Evolutionary conservation across 1,284 basidiomycete genomes (phyloP), one percentile per base, ranked within the genome.

Genomic region (Inonotus hispidus): DNA sequence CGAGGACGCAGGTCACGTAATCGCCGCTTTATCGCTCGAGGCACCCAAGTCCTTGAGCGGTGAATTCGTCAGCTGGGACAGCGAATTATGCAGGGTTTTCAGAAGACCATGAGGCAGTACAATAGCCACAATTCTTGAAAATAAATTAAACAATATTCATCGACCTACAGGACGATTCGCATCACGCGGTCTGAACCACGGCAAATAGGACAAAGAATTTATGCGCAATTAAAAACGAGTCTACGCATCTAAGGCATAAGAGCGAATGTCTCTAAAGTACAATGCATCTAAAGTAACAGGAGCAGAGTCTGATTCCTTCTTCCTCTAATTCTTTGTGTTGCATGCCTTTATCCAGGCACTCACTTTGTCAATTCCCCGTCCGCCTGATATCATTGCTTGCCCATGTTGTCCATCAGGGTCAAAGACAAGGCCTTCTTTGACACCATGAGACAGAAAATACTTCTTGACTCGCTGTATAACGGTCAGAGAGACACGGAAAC

Each of bases 401-500:
- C 92, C 92, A 69, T 94, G 92, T 2, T 77, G 78, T 4, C 82
- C 90, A 8, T 82, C 68, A 1, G 85, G 80, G 68, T 93, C 84
- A 68, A 83, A 89, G 73, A 81, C 84, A 4, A 94, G 73, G 14
- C 88, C 86, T 68, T 86, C 79, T 43, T 77, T 77, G 27, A 93
- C 77, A 3, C 92, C 92, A 69, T 93, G 90, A 59, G 84, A 85
- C 32, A 79, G 79, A 11, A 94, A 80, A 70, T 93, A 94, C 52
- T 78, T 78, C 64, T 82, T 82, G 23, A 92, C 83, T 21, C 90
- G 85, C 86, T 91, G 69, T 8, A 59, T 63, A 38, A 50, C 11
- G 25, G 14, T 32, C 25, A 47, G 13, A 13, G 61, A 47, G 7
- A 8, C 1, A n/a, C 14, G 50, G 8, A 35, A 37, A 56, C 49